Evolutionary conservation across 257 asterid species (phyloP), one percentile per base, ranked within the genome.

Genomic region (Eustoma russellianum): DNA sequence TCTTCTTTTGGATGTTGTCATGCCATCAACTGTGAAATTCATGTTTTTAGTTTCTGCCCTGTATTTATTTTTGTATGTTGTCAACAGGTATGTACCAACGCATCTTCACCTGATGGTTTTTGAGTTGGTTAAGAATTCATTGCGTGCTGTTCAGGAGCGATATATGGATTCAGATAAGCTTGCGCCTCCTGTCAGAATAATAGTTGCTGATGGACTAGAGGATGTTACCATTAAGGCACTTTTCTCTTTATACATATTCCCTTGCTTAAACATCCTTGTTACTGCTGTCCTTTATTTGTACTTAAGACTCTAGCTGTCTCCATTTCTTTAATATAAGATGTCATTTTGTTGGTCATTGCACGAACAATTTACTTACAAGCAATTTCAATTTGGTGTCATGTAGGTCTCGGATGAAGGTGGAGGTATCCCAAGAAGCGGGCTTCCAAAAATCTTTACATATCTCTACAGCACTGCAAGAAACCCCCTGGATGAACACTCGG

Each of bases 331-430:
- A 38, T 38, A 38, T 38, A 7, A 8, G 43, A 38, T 38, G 11
- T 24, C 30, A 2, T 24, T 24, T 24, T 24, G 30, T 24, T 24
- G 30, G 30, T 2, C 30, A 33, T 55, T 53, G 30, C 30, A 24
- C 30, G 30, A 24, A 35, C 50, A 15, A 15, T 40, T 50, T 41
- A 13, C 14, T 55, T 33, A 35, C 46, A 64, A 46, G 41, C 16
- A 60, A 2, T 30, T 3, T 17, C 33, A 24, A 49, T 46, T 41
- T 6, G 44, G 17, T 65, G 58, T 59, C 55, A 41, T 46, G 19
- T 59, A 90, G 96, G 86, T 87, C 50, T 91, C 96, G 17, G 98
- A 91, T 64, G 96, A 91, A 83, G 98, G 98, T n/a, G 98, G 96
- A 49, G 98, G 98, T 50, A 82, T 91, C 41, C 71, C 96, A 5